These are phyloP conservation scores for Penicillium bovifimosum DNA, from an alignment of 495 filamentous ascomycete genomes.

Conservation along the genomic window DNA sequence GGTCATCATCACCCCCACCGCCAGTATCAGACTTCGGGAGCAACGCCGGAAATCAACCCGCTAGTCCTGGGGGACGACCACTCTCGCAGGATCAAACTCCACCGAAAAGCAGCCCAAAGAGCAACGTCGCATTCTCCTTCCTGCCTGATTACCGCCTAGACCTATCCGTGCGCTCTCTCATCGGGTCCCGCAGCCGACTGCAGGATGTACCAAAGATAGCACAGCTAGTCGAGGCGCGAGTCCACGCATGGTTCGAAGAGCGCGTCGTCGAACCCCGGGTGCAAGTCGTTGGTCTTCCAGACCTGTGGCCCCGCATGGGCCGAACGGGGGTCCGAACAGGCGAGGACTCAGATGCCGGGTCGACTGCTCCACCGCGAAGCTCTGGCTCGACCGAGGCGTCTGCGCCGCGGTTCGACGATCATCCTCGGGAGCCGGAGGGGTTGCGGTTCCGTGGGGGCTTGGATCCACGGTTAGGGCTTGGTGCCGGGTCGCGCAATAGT, in stretches of 20 bases:
- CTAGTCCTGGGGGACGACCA: slow-evolving; percentile 15
- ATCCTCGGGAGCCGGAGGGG: slow-evolving; percentile 26
- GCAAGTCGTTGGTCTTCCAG: slow-evolving; percentile 89
- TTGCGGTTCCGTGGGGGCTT: slow-evolving; percentile 34
- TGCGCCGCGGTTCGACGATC: slow-evolving; percentile 23
- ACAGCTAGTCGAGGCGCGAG: slow-evolving; percentile 81
- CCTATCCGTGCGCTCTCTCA: slow-evolving; percentile 80
- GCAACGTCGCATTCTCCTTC: slow-evolving; percentile 90
- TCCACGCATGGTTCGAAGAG: slow-evolving; percentile 97
- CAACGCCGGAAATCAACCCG: slow-evolving; percentile 2
- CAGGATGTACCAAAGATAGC: slow-evolving; percentile 98
- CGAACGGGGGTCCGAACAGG: slow-evolving; percentile 41
- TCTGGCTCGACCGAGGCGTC: slow-evolving; percentile 28
- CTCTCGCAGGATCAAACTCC: slow-evolving; percentile 11
- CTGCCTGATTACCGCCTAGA: slow-evolving; percentile 93
- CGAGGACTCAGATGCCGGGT: slow-evolving; percentile 41
- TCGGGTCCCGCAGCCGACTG: slow-evolving; percentile 83
- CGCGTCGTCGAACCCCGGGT: slow-evolving; percentile 92
- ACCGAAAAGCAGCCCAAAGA: slow-evolving; percentile 49
- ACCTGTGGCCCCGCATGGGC: slow-evolving; percentile 82
- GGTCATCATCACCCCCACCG: slow-evolving; percentile 28
- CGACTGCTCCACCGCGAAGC: slow-evolving; percentile 34
- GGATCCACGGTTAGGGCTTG: slow-evolving; percentile 29
- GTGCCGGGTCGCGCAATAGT: slow-evolving; percentile 32
- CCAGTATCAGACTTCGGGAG: slow-evolving; percentile 14